A percentile compares a stretch with the other conserved stretches of the same genome.
These are phyloP conservation scores for Linum usitatissimum DNA, from an alignment of 345 rosid genomes.

Conservation along the genomic window DNA sequence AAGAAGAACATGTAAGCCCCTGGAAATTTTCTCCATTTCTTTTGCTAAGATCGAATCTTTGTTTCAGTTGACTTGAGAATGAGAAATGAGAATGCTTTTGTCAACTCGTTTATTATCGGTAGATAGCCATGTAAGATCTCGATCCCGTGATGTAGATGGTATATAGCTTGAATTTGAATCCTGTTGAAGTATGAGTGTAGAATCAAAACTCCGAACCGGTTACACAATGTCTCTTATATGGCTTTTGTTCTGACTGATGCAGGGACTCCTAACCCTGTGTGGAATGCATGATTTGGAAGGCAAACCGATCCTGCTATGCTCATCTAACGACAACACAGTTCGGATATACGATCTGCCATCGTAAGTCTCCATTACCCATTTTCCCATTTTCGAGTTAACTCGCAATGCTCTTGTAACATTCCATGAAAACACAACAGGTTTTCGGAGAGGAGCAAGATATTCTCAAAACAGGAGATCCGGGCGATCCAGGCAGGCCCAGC, in stretches of 20 bases:
- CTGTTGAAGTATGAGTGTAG: neutral
- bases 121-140: neutral
- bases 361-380: constrained; percentile 36
- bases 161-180: neutral
- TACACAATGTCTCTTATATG: neutral
- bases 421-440: constrained; percentile 36
- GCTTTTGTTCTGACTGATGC: neutral
- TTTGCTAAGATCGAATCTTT: neutral
- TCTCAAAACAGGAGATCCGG: constrained; percentile 71
- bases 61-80: neutral
- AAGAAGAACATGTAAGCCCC: constrained; percentile 67
- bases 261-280: constrained; percentile 11
- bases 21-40: neutral
- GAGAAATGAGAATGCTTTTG: neutral
- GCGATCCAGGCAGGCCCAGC: constrained; percentile 72
- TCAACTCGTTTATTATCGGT: neutral
- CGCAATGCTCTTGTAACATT: neutral
- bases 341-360: constrained; percentile 69
- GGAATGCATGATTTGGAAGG: constrained; percentile 15
- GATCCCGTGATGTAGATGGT: neutral
- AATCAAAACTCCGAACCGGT: neutral
- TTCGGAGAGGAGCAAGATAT: constrained; percentile 80
- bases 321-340: constrained; percentile 15
- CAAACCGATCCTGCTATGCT: constrained; percentile 18
- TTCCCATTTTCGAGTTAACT: neutral